These are phyloP conservation scores for Penicillium griseofulvum DNA, from an alignment of 2,329 filamentous ascomycete species.

Conservation along the genomic window DNA sequence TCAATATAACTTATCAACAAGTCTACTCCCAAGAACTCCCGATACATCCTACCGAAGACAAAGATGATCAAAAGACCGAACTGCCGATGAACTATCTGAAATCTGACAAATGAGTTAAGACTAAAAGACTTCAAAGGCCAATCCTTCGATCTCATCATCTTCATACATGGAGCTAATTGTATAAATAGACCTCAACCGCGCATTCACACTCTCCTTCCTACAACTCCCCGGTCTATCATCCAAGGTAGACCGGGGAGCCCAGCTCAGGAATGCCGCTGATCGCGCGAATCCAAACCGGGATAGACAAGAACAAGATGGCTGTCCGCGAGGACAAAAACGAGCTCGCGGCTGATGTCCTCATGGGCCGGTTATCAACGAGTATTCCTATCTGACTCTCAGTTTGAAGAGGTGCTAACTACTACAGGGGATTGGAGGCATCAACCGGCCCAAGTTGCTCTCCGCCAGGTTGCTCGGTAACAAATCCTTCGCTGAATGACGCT, in stretches of 20 bases:
- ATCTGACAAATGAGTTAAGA: background rate
- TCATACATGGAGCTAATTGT: too few relatives aligned
- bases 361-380: background rate
- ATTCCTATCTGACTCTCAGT: background rate
- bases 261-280: background rate
- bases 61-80: background rate
- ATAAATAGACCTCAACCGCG: background rate
- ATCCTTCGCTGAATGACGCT: too few relatives aligned
- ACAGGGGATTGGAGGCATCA: background rate
- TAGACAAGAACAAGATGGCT: background rate
- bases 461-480: background rate
- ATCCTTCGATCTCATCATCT: background rate
- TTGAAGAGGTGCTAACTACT: too few relatives aligned
- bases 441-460: background rate
- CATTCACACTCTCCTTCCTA: background rate
- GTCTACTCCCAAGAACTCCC: background rate
- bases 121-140: too few relatives aligned
- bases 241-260: background rate
- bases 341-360: background rate
- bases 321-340: background rate
- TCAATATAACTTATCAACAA: too few relatives aligned
- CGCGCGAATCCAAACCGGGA: background rate
- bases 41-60: background rate
- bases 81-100: too few relatives aligned
- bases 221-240: background rate